Base-by-base conservation (phyloP, 2,329 filamentous ascomycete genomes). In the Orbilia javanica region DNA sequence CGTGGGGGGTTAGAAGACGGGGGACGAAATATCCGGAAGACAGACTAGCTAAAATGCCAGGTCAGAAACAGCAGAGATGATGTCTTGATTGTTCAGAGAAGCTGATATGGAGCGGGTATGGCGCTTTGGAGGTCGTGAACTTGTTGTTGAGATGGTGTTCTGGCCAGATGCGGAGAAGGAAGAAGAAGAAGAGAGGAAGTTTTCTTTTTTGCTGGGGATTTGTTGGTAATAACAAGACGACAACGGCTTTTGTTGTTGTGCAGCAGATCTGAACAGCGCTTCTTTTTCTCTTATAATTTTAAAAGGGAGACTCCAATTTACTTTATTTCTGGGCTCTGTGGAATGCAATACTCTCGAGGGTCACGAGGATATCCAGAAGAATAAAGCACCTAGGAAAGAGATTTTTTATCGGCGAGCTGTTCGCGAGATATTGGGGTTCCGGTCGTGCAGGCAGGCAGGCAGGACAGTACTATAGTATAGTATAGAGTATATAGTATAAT, bases 151-250 rank as follows among this genome's bases (percentile, higher is more conserved):
- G 44, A 22, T 64, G 52, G 64, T 46, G 64, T 63, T 68, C n/a
- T 64, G 65, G 72, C 36, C 72, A 69, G 65, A 76, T 76, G 72
- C 72, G 72, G 72, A 64, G 72, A 76, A 76, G 11, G 64, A 44
- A 20, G 50, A 63, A 52, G 57, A 57, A 42, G 48, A 20, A 29
- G 27, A 55, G 20, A 44, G 42, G 55, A 64, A 60, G 55, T 31
- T 63, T 75, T 75, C 60, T 75, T 60, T 62, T 72, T 64, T 48
- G 39, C 27, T 48, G 39, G 60, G 36, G 46, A 48, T 55, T 25
- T 60, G 27, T 42, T 57, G 1, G 8, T 57, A 25, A 60, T 15
- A 27, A 60, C 18, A 39, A 42, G 53, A 60, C 34, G 34, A 42
- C 55, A 60, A 42, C 55, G 34, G 60, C 46, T 60, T 44, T 70